Evolutionary conservation across 768 basidiomycete species (phyloP).

Genomic region (Lactifluus volemus): DNA sequence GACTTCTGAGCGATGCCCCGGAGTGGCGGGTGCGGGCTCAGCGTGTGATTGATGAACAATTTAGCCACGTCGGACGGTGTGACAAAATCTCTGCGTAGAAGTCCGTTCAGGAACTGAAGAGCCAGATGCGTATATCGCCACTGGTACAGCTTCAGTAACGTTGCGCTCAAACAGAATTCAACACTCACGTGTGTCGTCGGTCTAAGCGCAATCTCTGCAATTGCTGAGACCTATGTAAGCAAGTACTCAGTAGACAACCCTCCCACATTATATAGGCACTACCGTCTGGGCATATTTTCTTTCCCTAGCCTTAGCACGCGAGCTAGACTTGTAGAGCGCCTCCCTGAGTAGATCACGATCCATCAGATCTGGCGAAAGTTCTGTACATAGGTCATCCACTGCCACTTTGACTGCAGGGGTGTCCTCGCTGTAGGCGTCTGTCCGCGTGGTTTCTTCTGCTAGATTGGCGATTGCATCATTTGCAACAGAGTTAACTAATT

Average conservation of each 20-base stretch:
- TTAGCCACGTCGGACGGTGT: constrained; percentile 44
- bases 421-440: constrained; percentile 48
- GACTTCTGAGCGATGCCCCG: constrained; percentile 59
- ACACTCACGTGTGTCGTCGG: constrained; percentile 65
- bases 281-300: constrained; percentile 45
- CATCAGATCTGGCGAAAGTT: constrained; percentile 39
- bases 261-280: constrained; percentile 10
- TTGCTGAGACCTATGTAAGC: constrained; percentile 41
- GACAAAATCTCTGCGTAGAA: constrained; percentile 55
- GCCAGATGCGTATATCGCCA: constrained; percentile 80
- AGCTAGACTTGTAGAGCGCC: constrained; percentile 35
- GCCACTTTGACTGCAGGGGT: constrained; percentile 40
- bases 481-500: constrained; percentile 53
- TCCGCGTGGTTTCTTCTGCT: constrained; percentile 56
- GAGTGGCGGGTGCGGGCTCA: constrained; percentile 65
- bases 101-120: constrained; percentile 45
- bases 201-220: constrained; percentile 51
- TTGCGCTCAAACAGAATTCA: constrained; percentile 7
- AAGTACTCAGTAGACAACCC: constrained; percentile 1
- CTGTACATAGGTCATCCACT: constrained; percentile 39
- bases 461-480: constrained; percentile 53
- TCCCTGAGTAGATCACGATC: constrained; percentile 36
- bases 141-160: constrained; percentile 29
- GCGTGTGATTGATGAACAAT: constrained; percentile 57
- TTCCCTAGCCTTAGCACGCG: constrained; percentile 38